Percentiles rank a stretch among this genome's conserved stretches.
Evolutionary conservation across 371 early-diverging fungal species (phyloP).

Genomic region (Mucor mucedo): DNA sequence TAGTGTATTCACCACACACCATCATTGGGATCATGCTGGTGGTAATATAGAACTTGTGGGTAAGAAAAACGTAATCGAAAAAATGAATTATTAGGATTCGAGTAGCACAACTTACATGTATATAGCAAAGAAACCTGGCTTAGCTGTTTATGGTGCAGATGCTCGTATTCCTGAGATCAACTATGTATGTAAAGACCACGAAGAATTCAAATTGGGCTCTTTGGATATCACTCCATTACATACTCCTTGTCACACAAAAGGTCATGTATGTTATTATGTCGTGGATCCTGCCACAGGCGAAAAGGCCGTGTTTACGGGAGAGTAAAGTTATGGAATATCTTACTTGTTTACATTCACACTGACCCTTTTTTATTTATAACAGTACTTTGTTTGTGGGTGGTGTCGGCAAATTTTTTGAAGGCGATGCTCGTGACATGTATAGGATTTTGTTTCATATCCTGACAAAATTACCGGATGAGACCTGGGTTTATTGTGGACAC

Average conservation of each 20-base stretch:
- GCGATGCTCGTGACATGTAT: constrained; percentile 87
- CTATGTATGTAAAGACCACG: constrained; percentile 74
- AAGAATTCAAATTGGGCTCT: constrained; percentile 77
- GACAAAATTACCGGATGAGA: constrained; percentile 80
- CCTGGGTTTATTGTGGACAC: constrained; percentile 87
- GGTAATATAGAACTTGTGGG: constrained; percentile 67
- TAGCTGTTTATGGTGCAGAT: constrained; percentile 87
- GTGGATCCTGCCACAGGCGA: constrained; percentile 55
- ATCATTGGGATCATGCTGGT: constrained; percentile 83
- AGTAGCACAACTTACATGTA: constrained; percentile 24
- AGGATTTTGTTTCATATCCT: constrained; percentile 73
- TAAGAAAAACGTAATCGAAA: background rate
- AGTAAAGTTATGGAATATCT: constrained; percentile 25
- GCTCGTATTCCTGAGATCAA: constrained; percentile 87
- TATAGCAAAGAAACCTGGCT: constrained; percentile 63
- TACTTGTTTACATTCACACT: background rate
- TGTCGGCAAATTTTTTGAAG: constrained; percentile 95
- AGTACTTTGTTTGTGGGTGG: constrained; percentile 61
- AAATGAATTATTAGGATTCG: constrained; percentile 23
- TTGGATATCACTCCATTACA: constrained; percentile 68
- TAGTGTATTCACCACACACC: constrained; percentile 14
- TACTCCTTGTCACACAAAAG: constrained; percentile 91
- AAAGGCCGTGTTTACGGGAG: constrained; percentile 56
- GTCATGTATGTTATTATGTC: constrained; percentile 87
- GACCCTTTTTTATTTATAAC: constrained; percentile 1